Percentiles rank a stretch among this genome's conserved stretches.
phyloP scores from a whole-genome alignment of 768 basidiomycete species.

The Leccinum pellstonianum region DNA sequence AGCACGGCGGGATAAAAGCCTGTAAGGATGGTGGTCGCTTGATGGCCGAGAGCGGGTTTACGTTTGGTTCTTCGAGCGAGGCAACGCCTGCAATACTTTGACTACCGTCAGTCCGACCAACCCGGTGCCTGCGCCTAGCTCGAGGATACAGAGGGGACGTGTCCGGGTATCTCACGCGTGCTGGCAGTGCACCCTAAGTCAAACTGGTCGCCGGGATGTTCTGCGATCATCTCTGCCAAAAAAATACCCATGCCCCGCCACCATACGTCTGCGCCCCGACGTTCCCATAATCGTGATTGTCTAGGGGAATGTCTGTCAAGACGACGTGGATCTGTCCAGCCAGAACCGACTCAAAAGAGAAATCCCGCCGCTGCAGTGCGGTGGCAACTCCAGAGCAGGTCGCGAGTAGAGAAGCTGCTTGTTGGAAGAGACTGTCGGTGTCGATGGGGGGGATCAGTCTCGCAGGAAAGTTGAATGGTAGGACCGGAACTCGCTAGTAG shows the following conservation, averaged over 20 bases:
- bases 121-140: slow-evolving; percentile 59
- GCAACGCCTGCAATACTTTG: slow-evolving; percentile 27
- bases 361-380: slow-evolving; percentile 51
- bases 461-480: background rate
- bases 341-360: slow-evolving; percentile 40
- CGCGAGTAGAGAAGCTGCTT: slow-evolving; percentile 63
- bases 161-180: background rate
- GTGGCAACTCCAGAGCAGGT: slow-evolving; percentile 62
- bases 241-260: slow-evolving; percentile 58
- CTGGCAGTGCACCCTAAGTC: slow-evolving; percentile 31
- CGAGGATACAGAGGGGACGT: slow-evolving; percentile 41
- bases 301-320: slow-evolving; percentile 66
- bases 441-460: background rate
- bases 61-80: background rate
- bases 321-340: slow-evolving; percentile 35
- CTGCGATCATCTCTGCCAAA: slow-evolving; percentile 69
- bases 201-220: slow-evolving; percentile 49
- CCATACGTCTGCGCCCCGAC: slow-evolving; percentile 94
- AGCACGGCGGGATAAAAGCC: slow-evolving; percentile 34
- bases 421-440: slow-evolving; percentile 43
- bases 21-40: slow-evolving; percentile 36
- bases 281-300: slow-evolving; percentile 63
- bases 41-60: background rate
- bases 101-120: slow-evolving; percentile 45
- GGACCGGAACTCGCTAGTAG: too few relatives aligned